These are phyloP conservation scores for Rhodotorula diobovata DNA, from an alignment of 768 basidiomycete species.

Conservation along the genomic window DNA sequence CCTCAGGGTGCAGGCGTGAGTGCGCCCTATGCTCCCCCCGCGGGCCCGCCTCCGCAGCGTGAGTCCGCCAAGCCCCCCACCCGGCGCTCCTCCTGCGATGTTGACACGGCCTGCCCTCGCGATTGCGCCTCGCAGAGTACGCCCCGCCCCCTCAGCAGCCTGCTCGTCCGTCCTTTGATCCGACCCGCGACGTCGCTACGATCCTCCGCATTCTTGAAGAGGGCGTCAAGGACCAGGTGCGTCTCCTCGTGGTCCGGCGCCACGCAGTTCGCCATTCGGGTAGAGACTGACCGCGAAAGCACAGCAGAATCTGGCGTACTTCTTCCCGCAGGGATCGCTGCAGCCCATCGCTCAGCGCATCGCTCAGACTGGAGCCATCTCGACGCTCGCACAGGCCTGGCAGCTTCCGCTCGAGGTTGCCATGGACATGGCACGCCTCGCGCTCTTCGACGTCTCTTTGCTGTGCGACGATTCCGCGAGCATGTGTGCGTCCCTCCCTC, in stretches of 20 bases:
- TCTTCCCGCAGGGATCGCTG: conserved; percentile 51
- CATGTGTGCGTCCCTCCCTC: conserved; percentile 39
- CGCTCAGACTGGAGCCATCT: conserved; percentile 46
- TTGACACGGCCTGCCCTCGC: too few relatives aligned
- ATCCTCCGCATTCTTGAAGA: conserved; percentile 22
- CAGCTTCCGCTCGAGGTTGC: conserved; percentile 50
- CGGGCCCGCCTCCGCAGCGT: background rate
- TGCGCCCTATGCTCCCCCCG: background rate
- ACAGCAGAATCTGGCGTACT: conserved; percentile 48
- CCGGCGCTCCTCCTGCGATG: too few relatives aligned
- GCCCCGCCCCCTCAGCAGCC: conserved; percentile 14
- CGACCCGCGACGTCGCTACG: conserved; percentile 5
- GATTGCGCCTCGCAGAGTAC: too few relatives aligned
- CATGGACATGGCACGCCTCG: conserved; percentile 48
- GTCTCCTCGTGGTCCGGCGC: conserved; percentile 1
- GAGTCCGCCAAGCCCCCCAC: too few relatives aligned
- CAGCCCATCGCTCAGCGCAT: conserved; percentile 49
- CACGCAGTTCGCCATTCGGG: background rate
- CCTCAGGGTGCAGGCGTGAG: background rate
- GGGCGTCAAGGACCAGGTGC: conserved; percentile 33
- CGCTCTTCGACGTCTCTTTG: conserved; percentile 49
- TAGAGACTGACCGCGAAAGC: background rate
- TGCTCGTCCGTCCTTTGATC: background rate
- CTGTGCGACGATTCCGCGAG: conserved; percentile 32
- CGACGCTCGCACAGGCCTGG: conserved; percentile 49